These are phyloP conservation scores for Rhynchospora pubera DNA, from an alignment of 176 grass and related monocot species.

Conservation along the genomic window DNA sequence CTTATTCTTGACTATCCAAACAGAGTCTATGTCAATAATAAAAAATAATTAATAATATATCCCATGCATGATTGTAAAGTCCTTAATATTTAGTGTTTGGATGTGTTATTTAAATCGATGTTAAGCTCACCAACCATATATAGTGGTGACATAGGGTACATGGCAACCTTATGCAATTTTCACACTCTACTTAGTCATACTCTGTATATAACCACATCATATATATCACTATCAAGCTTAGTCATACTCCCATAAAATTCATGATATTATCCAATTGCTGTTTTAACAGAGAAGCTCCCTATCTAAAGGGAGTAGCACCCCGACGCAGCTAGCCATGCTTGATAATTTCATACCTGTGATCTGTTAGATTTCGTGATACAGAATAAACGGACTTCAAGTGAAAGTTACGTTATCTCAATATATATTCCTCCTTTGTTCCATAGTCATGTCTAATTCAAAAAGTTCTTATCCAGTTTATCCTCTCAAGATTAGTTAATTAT, in stretches of 20 bases:
- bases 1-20: no score
- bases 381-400: slow-evolving; percentile 6
- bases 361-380: background rate
- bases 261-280: background rate
- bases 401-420: slow-evolving; percentile 6
- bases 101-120: no score
- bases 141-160: no score
- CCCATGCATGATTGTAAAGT: no score
- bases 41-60: no score
- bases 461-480: background rate
- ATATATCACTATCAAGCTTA: background rate
- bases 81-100: no score
- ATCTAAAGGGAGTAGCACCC: background rate
- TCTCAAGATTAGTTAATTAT: background rate
- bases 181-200: no score
- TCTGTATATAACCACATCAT: background rate
- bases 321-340: background rate
- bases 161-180: no score
- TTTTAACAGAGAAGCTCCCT: background rate
- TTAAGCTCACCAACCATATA: no score
- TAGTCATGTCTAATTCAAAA: background rate
- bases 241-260: background rate
- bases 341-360: slow-evolving; percentile 11
- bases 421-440: background rate
- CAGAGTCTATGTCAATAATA: no score